phyloP scores from a whole-genome alignment of 2,329 filamentous ascomycete genomes.

The Penicillium sp. region DNA sequence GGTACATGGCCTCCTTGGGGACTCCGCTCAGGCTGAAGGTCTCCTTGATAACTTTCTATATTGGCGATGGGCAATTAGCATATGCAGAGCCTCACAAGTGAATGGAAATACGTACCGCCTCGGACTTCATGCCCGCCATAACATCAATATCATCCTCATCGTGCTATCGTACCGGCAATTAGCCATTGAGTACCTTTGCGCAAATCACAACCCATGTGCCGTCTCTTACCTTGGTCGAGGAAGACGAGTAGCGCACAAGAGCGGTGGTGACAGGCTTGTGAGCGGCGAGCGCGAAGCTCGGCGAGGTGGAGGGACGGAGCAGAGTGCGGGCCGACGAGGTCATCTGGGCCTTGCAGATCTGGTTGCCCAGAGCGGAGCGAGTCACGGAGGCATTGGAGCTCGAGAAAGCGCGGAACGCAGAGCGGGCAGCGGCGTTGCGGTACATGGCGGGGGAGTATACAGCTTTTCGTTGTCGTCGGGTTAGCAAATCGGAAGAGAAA shows the following conservation, averaged over 20 bases:
- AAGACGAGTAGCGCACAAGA: constrained; percentile 49
- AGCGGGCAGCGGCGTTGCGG: constrained; percentile 46
- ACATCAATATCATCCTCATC: constrained; percentile 41
- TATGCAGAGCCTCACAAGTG: neutral
- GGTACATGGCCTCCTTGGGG: constrained; percentile 63
- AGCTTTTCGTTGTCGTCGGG: constrained; percentile 31
- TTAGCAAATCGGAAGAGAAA: constrained; percentile 31
- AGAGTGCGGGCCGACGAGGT: constrained; percentile 41
- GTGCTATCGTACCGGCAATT: constrained; percentile 35
- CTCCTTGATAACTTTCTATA: constrained; percentile 63
- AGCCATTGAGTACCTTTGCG: constrained; percentile 44
- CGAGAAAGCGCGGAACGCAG: constrained; percentile 43
- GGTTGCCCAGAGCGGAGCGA: constrained; percentile 41
- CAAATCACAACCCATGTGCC: neutral
- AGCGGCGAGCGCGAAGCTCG: constrained; percentile 43
- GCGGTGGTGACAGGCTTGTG: constrained; percentile 48
- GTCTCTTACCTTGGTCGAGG: constrained; percentile 48
- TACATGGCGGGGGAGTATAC: constrained; percentile 39
- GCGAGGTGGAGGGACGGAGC: constrained; percentile 34
- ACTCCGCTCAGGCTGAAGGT: constrained; percentile 65
- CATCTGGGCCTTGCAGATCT: constrained; percentile 45
- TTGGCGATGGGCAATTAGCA: neutral
- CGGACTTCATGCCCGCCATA: constrained; percentile 52
- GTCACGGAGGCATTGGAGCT: constrained; percentile 44
- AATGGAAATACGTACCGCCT: constrained; percentile 54